A percentile compares a stretch with the other conserved stretches of the same genome.
Conservation (phyloP, 202 grass and related monocot species). For the Bolboschoenoplectus hybrid region DNA sequence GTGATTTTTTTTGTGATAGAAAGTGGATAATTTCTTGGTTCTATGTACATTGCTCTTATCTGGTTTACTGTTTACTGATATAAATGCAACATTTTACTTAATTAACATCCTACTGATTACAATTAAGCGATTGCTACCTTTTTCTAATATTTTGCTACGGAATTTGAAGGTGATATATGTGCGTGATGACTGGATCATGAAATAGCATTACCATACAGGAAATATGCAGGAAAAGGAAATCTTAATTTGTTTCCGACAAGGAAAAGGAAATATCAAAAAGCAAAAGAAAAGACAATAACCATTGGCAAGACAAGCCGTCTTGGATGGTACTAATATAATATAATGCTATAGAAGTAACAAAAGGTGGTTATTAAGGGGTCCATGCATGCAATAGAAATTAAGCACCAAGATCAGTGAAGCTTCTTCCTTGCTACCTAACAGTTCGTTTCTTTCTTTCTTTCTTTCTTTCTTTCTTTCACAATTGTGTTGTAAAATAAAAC, state of each 20-base stretch:
- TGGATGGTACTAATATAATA: not conserved
- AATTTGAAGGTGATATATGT: not conserved
- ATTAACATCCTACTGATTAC: no score
- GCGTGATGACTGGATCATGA: slow-evolving; percentile 6
- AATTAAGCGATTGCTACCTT: no score
- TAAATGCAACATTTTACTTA: not conserved
- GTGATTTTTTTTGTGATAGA: not conserved
- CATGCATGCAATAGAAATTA: not conserved
- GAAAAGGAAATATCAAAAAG: slow-evolving; percentile 4
- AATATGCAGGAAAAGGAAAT: slow-evolving; percentile 28
- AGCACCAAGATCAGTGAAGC: not conserved
- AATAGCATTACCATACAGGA: not conserved
- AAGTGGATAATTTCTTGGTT: not conserved
- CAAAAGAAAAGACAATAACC: not conserved
- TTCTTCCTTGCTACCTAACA: not conserved
- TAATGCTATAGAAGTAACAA: not conserved
- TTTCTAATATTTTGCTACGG: no score
- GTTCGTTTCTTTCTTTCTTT: not conserved
- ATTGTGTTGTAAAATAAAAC: not conserved
- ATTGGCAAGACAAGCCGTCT: not conserved
- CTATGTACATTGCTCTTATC: not conserved
- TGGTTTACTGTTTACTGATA: not conserved
- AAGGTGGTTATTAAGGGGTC: slow-evolving; percentile 1
- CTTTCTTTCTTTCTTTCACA: slow-evolving; percentile 5
- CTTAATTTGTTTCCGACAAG: slow-evolving; percentile 16